Percentiles rank a stretch among this genome's conserved stretches.
These are phyloP conservation scores for Copromyces sp. DNA, from an alignment of 495 filamentous ascomycete genomes.

Conservation along the genomic window DNA sequence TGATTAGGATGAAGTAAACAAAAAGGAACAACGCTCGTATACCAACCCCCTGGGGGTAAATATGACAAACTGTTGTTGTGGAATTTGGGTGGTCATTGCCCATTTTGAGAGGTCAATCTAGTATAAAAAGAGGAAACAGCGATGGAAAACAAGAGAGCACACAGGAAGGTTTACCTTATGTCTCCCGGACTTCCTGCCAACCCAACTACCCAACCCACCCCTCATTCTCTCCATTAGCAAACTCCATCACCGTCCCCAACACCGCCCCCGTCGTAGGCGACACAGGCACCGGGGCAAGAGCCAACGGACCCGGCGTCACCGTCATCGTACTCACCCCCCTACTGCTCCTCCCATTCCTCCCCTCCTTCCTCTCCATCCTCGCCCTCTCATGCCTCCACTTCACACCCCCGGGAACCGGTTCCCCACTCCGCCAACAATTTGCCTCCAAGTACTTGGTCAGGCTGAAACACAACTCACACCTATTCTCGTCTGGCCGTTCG, in stretches of 20 bases:
- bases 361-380: neutral
- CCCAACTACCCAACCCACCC: neutral
- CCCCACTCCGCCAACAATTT: neutral
- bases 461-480: neutral
- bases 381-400: neutral
- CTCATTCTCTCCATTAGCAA: neutral
- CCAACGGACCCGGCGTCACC: neutral
- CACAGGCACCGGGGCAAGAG: neutral
- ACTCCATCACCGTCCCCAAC: neutral
- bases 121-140: neutral
- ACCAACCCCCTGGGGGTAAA: neutral
- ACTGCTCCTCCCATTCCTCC: neutral
- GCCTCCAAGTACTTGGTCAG: neutral
- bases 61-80: neutral
- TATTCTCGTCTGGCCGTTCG: neutral
- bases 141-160: neutral
- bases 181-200: neutral
- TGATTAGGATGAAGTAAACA: neutral
- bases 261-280: neutral
- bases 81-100: neutral
- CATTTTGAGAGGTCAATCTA: neutral
- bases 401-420: neutral
- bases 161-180: neutral
- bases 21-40: neutral
- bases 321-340: neutral